Base-by-base conservation (phyloP, 495 filamentous ascomycete genomes). In the Talaromyces trachyspermus region DNA sequence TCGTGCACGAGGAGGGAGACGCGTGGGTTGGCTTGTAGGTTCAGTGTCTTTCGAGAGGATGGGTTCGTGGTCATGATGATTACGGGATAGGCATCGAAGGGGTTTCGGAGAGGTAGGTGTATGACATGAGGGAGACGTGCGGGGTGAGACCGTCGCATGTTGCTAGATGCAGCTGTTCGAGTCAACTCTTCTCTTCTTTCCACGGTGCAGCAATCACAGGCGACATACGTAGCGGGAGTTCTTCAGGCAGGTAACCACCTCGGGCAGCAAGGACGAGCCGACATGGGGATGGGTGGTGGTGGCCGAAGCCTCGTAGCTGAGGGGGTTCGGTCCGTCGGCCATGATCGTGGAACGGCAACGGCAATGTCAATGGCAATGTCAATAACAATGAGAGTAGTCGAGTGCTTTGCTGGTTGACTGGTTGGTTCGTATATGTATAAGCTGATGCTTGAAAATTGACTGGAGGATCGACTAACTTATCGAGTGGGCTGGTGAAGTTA, bases 101-200 rank as follows among this genome's bases (percentile, higher is more conserved):
- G 87, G 87, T 86, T 0, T 77, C 79, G 14, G 90, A 85, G 44
- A 98, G 86, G 70, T 95, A 98, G 58, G 92, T 96, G 72, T 96
- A 98, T 69, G 95, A 95, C 92, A 98, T 98, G 53, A 98, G 81
- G 20, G 88, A 91, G 61, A 97, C 86, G 68, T 98, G 92, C 12
- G 92, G 92, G 55, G 78, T 77, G 61, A 91, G 80, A 55, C 79
- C 74, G 61, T 77, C 78, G 64, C 83, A 90, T 48, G 92, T 98
- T 52, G 92, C 90, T 24, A 98, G 83, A 63, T 98, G 94, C 49
- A 98, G 89, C 89, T 95, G 52, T 45, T 9, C 11, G n/a, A n/a
- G n/a, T n/a, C 25, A 8, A 25, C 12, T 27, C 19, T 26, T 33
- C n/a, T n/a, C n/a, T n/a, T n/a, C n/a, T n/a, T n/a, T n/a, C n/a